These are phyloP conservation scores for Daldinia vernicosa DNA, from an alignment of 495 filamentous ascomycete genomes.

Conservation along the genomic window DNA sequence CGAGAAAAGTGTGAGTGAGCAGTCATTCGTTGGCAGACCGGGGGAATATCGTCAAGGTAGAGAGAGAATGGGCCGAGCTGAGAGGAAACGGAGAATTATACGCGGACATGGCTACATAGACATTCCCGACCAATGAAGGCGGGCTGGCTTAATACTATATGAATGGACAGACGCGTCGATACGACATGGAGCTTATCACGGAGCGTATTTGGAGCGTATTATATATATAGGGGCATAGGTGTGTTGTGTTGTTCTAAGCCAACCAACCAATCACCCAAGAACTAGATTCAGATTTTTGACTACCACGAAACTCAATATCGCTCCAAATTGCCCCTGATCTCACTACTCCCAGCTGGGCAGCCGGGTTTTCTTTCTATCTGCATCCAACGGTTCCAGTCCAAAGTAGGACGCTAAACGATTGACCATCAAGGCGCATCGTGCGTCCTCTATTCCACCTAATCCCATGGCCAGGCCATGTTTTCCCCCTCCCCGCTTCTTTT, in stretches of 20 bases:
- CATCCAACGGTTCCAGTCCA: neutral
- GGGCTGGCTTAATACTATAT: slow-evolving; percentile 29
- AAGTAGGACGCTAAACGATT: slow-evolving; percentile 17
- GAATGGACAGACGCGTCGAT: slow-evolving; percentile 27
- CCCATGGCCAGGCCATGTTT: neutral
- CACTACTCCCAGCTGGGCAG: neutral
- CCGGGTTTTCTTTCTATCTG: neutral
- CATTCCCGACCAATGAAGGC: neutral
- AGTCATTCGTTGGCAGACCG: slow-evolving; percentile 36
- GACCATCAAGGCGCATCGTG: slow-evolving; percentile 34
- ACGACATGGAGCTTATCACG: neutral
- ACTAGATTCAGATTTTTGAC: slow-evolving; percentile 31
- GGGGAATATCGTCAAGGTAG: slow-evolving; percentile 8
- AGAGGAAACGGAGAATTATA: slow-evolving; percentile 6
- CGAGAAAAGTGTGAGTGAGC: neutral
- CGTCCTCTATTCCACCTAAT: neutral
- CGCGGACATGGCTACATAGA: slow-evolving; percentile 37
- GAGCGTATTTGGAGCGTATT: neutral
- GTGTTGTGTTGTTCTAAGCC: slow-evolving; percentile 10
- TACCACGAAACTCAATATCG: slow-evolving; percentile 19
- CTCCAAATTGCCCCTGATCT: neutral
- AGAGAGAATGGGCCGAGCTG: neutral
- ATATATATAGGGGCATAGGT: slow-evolving; percentile 16
- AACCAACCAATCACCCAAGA: slow-evolving; percentile 12
- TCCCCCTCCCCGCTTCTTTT: neutral